Evolutionary conservation across 768 basidiomycete species (phyloP).

Genomic region (Hydnum rufescens): DNA sequence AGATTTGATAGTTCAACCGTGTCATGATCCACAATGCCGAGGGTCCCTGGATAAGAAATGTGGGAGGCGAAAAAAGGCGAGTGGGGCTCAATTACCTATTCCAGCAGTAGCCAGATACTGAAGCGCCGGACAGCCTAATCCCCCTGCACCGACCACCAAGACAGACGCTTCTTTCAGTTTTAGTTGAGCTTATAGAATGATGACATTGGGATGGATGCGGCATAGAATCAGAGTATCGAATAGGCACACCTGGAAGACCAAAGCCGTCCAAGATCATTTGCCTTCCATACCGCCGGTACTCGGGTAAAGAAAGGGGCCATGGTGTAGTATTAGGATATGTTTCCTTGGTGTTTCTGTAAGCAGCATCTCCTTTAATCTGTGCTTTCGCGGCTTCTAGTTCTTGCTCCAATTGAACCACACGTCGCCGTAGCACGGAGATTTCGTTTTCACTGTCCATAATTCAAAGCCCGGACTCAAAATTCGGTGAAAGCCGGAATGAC

Average conservation of each 20-base stretch:
- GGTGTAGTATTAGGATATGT: not conserved
- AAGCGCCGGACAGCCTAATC: constrained; percentile 86
- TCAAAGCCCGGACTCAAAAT: too few species aligned
- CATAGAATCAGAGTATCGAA: not conserved
- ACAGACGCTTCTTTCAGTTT: constrained; percentile 58
- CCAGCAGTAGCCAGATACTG: constrained; percentile 89
- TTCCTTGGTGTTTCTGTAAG: too few species aligned
- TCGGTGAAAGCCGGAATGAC: too few species aligned
- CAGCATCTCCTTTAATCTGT: not conserved
- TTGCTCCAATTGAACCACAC: not conserved
- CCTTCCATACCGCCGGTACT: constrained; percentile 82
- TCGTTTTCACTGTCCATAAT: too few species aligned
- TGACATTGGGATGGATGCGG: not conserved
- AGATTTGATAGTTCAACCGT: constrained; percentile 75
- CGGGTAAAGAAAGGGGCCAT: constrained; percentile 21
- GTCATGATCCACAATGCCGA: constrained; percentile 83
- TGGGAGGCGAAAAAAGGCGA: too few species aligned
- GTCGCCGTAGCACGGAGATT: too few species aligned
- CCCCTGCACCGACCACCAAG: constrained; percentile 84
- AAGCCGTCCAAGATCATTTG: constrained; percentile 91
- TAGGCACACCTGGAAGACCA: constrained; percentile 50
- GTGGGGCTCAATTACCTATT: constrained; percentile 28
- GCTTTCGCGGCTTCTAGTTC: not conserved
- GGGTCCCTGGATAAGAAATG: constrained; percentile 40
- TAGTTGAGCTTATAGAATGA: constrained; percentile 61